These are phyloP conservation scores for Serendipita sp. DNA, from an alignment of 768 basidiomycete genomes.

Conservation along the genomic window DNA sequence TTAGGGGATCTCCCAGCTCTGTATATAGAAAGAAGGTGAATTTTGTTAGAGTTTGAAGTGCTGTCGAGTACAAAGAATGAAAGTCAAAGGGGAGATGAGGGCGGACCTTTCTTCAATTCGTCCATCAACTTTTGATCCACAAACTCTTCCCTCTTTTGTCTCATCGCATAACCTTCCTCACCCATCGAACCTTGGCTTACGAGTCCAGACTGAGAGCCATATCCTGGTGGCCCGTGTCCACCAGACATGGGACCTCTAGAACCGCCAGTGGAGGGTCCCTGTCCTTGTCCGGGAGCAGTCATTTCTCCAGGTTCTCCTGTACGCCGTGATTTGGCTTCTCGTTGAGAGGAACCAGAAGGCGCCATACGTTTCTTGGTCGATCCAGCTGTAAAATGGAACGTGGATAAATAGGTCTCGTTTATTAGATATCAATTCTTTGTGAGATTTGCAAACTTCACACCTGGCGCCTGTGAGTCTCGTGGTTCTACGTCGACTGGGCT, in stretches of 20 bases:
- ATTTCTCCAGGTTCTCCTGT: constrained; percentile 3
- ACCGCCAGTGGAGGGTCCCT: background rate
- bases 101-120: constrained; percentile 1
- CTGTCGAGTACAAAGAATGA: too few species aligned
- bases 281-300: background rate
- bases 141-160: constrained; percentile 4
- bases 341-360: background rate
- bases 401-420: background rate
- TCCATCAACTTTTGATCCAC: constrained; percentile 2
- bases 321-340: constrained; percentile 1
- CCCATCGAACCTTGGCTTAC: background rate
- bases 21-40: background rate
- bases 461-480: background rate
- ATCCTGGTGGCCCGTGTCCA: background rate
- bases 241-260: background rate
- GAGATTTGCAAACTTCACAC: too few species aligned
- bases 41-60: background rate
- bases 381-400: background rate
- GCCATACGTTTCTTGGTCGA: background rate
- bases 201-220: background rate
- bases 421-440: background rate
- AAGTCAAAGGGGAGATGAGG: background rate
- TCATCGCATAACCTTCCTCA: background rate
- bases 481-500: background rate
- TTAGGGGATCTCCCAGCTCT: background rate